Evolutionary conservation across 495 filamentous ascomycete genomes (phyloP).

Genomic region (Letharia columbiana): DNA sequence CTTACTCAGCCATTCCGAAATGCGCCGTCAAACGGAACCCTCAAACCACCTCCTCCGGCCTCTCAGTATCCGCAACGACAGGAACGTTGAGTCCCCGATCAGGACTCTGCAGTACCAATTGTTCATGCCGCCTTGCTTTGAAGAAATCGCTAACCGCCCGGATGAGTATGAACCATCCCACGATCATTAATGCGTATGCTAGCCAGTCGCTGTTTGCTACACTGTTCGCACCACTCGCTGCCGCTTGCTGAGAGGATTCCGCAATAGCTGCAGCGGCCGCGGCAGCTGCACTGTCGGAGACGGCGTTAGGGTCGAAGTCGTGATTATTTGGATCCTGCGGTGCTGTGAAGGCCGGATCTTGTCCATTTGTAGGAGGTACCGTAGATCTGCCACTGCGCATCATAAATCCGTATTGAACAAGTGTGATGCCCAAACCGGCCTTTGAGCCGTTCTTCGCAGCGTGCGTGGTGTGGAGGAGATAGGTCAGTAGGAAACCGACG

Average conservation of each 20-base stretch:
- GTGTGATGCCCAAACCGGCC: slow-evolving; percentile 85
- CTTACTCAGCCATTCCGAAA: neutral
- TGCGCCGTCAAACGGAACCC: neutral
- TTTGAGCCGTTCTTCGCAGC: slow-evolving; percentile 95
- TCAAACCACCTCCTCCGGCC: slow-evolving; percentile 73
- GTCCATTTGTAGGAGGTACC: slow-evolving; percentile 42
- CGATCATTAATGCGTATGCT: slow-evolving; percentile 92
- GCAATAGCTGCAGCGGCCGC: slow-evolving; percentile 31
- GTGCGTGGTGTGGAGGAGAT: slow-evolving; percentile 94
- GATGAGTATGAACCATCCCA: slow-evolving; percentile 96
- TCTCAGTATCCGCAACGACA: slow-evolving; percentile 82
- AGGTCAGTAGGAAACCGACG: slow-evolving; percentile 94
- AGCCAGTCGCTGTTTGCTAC: slow-evolving; percentile 68
- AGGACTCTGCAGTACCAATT: slow-evolving; percentile 86
- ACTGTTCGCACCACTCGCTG: slow-evolving; percentile 31
- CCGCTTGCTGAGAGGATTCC: slow-evolving; percentile 23
- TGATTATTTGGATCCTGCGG: slow-evolving; percentile 86
- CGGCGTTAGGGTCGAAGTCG: slow-evolving; percentile 68
- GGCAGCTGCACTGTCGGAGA: slow-evolving; percentile 36
- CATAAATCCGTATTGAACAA: slow-evolving; percentile 94
- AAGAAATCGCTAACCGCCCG: slow-evolving; percentile 82
- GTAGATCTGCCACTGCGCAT: slow-evolving; percentile 60
- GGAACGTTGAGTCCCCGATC: slow-evolving; percentile 80
- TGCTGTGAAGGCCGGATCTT: slow-evolving; percentile 46
- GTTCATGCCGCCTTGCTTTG: slow-evolving; percentile 78